Evolutionary conservation across 2,329 filamentous ascomycete genomes (phyloP), one percentile per base, ranked within the genome.

Genomic region (Aspergillus amoenus): DNA sequence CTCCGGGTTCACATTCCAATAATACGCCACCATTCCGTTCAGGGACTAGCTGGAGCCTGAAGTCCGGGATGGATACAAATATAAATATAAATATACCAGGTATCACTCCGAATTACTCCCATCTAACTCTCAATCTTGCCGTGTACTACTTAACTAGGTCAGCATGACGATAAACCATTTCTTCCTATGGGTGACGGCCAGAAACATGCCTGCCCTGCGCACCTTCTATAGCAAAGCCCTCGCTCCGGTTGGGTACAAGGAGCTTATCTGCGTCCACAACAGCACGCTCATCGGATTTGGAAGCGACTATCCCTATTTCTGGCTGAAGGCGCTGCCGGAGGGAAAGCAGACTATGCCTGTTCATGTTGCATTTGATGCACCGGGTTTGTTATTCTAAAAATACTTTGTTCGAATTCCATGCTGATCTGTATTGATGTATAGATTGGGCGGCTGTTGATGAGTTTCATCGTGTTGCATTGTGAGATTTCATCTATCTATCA

Each of bases 221-320:
- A 8, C 21, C n/a, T 55, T 55, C 52, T 55, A 55, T 24, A 5
- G 52, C 21, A 22, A 15, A 2, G 27, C 48, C 15, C 52, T 55
- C 21, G 40, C 41, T 1, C 41, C 51, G 4, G 27, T 54, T 15
- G 51, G 51, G 6, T 54, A 54, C 41, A 47, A 18, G 17, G 51
- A 54, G 42, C 27, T 55, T 3, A 42, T 55, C 34, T 40, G 32
- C 43, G 52, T n/a, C 9, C 15, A 30, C 5, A 47, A 40, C 34
- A 17, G 18, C 32, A 55, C 18, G 7, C 52, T 47, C 5, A 42
- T 55, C 43, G 43, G 32, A 15, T 55, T 24, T 7, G 52, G 52
- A 6, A 55, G 44, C 52, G 52, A 48, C 43, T 48, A 55, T 41
- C 52, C 52, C 3, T 55, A 55, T 41, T 55, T 48, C 42, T 55